Evolutionary conservation across 2,329 filamentous ascomycete species (phyloP).

Genomic region (Atkinsonella texensis): DNA sequence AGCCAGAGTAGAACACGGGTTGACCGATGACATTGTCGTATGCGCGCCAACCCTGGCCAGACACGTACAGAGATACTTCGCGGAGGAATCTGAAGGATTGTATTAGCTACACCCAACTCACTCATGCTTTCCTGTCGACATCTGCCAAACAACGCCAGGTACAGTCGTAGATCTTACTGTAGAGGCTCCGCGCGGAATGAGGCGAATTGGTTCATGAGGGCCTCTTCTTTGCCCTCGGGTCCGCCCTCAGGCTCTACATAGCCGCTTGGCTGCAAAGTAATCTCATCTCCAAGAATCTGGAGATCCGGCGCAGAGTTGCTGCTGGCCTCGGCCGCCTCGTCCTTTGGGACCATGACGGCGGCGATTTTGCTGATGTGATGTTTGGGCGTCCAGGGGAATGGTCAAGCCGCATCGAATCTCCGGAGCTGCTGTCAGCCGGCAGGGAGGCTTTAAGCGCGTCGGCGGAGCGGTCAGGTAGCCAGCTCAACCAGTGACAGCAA

Average conservation of each 20-base stretch:
- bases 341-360: slow-evolving; percentile 18
- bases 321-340: slow-evolving; percentile 17
- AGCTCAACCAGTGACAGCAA: slow-evolving; percentile 1
- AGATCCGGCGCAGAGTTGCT: slow-evolving; percentile 55
- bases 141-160: neutral
- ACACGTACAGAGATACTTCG: slow-evolving; percentile 86
- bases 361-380: neutral
- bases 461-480: neutral
- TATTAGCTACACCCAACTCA: neutral
- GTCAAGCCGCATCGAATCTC: neutral
- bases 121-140: neutral
- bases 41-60: slow-evolving; percentile 86
- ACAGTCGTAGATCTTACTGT: slow-evolving; percentile 30
- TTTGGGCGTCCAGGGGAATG: neutral
- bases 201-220: slow-evolving; percentile 70
- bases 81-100: slow-evolving; percentile 59
- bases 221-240: slow-evolving; percentile 48
- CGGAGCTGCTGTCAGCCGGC: neutral
- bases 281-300: slow-evolving; percentile 61
- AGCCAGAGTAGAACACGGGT: slow-evolving; percentile 85
- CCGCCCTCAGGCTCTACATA: slow-evolving; percentile 43
- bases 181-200: slow-evolving; percentile 65
- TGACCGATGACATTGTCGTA: slow-evolving; percentile 88
- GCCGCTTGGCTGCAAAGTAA: slow-evolving; percentile 63
- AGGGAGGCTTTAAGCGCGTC: neutral